Percentiles rank a stretch among this genome's conserved stretches.
These are phyloP conservation scores for Cadophora sp. DNA, from an alignment of 2,329 filamentous ascomycete species.

Conservation along the genomic window DNA sequence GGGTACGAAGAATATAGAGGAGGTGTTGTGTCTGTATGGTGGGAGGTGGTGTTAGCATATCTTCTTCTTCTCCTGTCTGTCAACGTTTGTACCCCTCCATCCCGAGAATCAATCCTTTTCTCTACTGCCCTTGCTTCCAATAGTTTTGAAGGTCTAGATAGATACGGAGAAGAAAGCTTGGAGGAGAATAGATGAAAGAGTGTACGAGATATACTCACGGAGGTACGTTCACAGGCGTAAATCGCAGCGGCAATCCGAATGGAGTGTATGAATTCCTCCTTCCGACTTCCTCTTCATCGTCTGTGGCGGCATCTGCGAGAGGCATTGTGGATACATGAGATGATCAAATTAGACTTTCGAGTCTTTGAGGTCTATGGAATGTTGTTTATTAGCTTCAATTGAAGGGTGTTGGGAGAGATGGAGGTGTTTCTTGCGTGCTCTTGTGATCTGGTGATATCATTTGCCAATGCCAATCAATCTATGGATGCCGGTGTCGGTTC, in stretches of 20 bases:
- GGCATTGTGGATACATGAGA: conserved; percentile 22
- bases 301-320: conserved; percentile 13
- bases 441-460: neutral
- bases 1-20: conserved; percentile 37
- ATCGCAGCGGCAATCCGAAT: conserved; percentile 55
- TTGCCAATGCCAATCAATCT: conserved; percentile 18
- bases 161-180: too few species aligned
- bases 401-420: neutral
- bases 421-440: neutral
- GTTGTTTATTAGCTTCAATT: too few species aligned
- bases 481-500: neutral
- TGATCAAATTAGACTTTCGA: too few species aligned
- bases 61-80: neutral
- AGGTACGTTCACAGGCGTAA: conserved; percentile 48
- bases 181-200: neutral
- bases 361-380: too few species aligned
- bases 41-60: neutral
- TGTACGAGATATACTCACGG: conserved; percentile 23
- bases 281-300: conserved; percentile 34
- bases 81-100: neutral
- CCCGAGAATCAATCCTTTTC: neutral
- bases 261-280: conserved; percentile 51
- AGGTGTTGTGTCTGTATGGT: conserved; percentile 33
- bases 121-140: too few species aligned
- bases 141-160: too few species aligned